Conservation (phyloP, 352 stramenopile genomes). For the Phytophthora megakarya region DNA sequence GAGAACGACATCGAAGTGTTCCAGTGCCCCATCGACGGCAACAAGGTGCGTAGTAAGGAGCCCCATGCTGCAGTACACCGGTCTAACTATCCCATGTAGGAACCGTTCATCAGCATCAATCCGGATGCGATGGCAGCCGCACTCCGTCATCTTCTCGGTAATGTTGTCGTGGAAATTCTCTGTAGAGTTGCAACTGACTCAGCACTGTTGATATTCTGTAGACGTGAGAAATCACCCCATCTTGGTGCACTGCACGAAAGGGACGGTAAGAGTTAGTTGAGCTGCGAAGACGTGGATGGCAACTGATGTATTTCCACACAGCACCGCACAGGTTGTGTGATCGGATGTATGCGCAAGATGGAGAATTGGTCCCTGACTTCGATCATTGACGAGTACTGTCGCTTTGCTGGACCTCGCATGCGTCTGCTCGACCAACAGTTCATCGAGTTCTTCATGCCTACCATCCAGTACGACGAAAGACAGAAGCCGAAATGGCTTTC, state of each 20-base stretch:
- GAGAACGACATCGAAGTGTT: conserved; percentile 82
- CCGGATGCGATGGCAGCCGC: conserved; percentile 80
- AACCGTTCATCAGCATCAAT: conserved; percentile 90
- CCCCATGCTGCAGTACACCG: too few relatives aligned
- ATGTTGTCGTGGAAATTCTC: not conserved
- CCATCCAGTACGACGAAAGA: conserved; percentile 78
- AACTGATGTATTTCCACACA: conserved; percentile 18
- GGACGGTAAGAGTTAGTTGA: conserved; percentile 53
- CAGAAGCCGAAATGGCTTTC: conserved; percentile 78
- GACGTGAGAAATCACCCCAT: conserved; percentile 89
- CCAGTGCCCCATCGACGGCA: conserved; percentile 87
- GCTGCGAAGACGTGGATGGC: not conserved
- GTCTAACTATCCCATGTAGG: conserved; percentile 37
- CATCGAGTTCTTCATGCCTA: conserved; percentile 89
- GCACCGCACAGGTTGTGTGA: conserved; percentile 85
- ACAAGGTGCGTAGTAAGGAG: conserved; percentile 87
- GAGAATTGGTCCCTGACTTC: conserved; percentile 87
- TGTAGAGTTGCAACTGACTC: not conserved
- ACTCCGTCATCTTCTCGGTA: conserved; percentile 79
- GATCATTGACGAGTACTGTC: conserved; percentile 90
- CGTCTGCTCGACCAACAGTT: conserved; percentile 89
- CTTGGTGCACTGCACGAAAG: conserved; percentile 89
- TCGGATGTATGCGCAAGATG: conserved; percentile 89
- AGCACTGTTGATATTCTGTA: conserved; percentile 15
- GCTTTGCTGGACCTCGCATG: conserved; percentile 84